Evolutionary conservation across 805 yeast genomes (phyloP), one percentile per base, ranked within the genome.

Genomic region (Metschnikowia gelsemii): DNA sequence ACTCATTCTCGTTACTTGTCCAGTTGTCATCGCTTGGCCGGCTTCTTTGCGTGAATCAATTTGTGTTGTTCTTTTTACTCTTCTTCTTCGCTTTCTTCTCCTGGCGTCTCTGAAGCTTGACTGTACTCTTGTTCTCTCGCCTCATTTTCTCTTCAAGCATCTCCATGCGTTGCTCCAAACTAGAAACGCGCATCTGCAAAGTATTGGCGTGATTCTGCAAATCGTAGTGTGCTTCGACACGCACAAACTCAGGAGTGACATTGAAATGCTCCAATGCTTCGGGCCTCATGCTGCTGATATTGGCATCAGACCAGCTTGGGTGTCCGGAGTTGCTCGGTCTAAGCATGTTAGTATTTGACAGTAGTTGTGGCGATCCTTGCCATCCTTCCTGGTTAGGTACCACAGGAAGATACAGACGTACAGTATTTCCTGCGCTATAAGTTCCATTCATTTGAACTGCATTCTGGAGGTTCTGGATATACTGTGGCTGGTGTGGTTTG

Each of bases 171-270:
- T 31, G 40, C 18, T 45, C 49, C 38, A 45, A 38, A n/a, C 36
- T 42, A 2, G 49, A 21, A 9, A 45, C 14, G 31, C 49, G 58
- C 13, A 57, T 57, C 44, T 65, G 67, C 8, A 67, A 49, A 3
- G 52, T 42, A 17, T 58, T 61, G 5, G 70, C 62, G 40, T 64
- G 64, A 4, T 50, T 46, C 6, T 63, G 63, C 36, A 67, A 50
- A 31, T 66, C 69, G 30, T 62, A 63, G 47, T 65, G 66, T 2
- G 35, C 32, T 17, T 40, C 44, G 1, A 21, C 38, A 6, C 43
- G 38, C 5, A 40, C 38, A 9, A 21, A 40, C 12, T 40, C 43
- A 9, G 38, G 38, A 20, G 24, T 23, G 11, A 8, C 8, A 14
- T 21, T 29, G 11, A 13, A 21, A 1, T 23, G 34, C 22, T 40